phyloP scores from a whole-genome alignment of 139 green algal genomes.

The Desmodesmus armatus region DNA sequence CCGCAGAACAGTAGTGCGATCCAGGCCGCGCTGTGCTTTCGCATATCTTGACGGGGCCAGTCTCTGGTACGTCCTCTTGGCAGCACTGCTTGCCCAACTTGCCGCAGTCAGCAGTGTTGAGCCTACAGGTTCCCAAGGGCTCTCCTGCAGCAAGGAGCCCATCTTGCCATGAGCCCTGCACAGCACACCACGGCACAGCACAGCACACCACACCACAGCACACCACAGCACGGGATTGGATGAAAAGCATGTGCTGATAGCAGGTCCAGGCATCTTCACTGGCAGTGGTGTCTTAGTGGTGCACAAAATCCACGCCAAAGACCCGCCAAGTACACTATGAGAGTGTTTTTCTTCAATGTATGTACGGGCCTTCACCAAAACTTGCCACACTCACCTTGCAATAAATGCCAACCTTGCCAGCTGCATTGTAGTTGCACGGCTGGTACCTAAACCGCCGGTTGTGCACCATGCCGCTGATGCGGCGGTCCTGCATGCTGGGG shows the following conservation, averaged over 20 bases:
- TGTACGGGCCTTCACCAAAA: too few species aligned
- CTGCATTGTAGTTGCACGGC: slow-evolving; percentile 42
- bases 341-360: too few species aligned
- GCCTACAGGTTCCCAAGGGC: slow-evolving; percentile 13
- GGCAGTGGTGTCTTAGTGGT: too few species aligned
- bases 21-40: not conserved
- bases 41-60: not conserved
- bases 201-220: too few species aligned
- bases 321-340: too few species aligned
- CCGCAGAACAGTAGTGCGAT: slow-evolving; percentile 13
- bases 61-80: slow-evolving; percentile 26
- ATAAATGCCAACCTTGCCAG: slow-evolving; percentile 32
- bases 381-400: too few species aligned
- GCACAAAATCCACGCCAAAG: too few species aligned
- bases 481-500: slow-evolving; percentile 36
- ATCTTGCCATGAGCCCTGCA: not conserved
- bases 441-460: slow-evolving; percentile 39
- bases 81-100: slow-evolving; percentile 36
- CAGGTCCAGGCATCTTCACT: too few species aligned
- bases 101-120: slow-evolving; percentile 34
- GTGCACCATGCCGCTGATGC: slow-evolving; percentile 32
- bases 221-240: too few species aligned
- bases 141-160: slow-evolving; percentile 5
- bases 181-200: too few species aligned
- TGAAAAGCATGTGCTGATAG: too few species aligned